phyloP scores from a whole-genome alignment of 345 rosid genomes.

The Salix dunnii region DNA sequence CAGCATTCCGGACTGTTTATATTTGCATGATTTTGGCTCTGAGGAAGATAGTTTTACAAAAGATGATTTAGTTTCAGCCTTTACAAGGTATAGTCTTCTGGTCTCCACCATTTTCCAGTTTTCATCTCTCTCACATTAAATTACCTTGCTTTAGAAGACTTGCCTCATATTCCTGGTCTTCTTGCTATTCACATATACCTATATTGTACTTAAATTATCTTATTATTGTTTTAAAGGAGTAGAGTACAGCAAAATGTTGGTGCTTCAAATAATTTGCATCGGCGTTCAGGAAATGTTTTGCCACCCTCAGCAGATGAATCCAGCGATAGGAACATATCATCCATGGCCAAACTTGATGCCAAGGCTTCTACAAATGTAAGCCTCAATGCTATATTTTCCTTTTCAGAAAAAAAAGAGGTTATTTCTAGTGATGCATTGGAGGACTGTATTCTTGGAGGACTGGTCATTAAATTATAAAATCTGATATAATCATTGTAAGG shows the following conservation, averaged over 20 bases:
- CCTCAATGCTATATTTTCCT: not conserved
- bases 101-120: not conserved
- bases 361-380: slow-evolving; percentile 20
- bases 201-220: not conserved
- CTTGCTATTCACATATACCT: not conserved
- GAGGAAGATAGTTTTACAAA: slow-evolving; percentile 30
- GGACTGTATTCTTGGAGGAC: not conserved
- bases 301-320: slow-evolving; percentile 26
- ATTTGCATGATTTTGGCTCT: slow-evolving; percentile 31
- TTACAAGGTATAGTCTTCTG: slow-evolving; percentile 20
- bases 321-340: slow-evolving; percentile 8
- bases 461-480: not conserved
- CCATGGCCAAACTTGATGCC: slow-evolving; percentile 8
- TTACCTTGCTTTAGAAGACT: not conserved
- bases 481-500: not conserved
- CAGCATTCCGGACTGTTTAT: slow-evolving; percentile 29
- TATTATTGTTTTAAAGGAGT: slow-evolving; percentile 23
- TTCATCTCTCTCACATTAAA: not conserved
- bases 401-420: not conserved
- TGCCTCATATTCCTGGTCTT: not conserved
- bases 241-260: slow-evolving; percentile 25
- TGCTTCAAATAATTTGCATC: slow-evolving; percentile 22
- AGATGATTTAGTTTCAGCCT: slow-evolving; percentile 30
- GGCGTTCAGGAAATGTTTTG: slow-evolving; percentile 25
- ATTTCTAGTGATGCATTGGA: not conserved